Percentiles rank a stretch among this genome's conserved stretches.
Evolutionary conservation across 257 asterid species (phyloP).

Genomic region (Gentiana straminea): DNA sequence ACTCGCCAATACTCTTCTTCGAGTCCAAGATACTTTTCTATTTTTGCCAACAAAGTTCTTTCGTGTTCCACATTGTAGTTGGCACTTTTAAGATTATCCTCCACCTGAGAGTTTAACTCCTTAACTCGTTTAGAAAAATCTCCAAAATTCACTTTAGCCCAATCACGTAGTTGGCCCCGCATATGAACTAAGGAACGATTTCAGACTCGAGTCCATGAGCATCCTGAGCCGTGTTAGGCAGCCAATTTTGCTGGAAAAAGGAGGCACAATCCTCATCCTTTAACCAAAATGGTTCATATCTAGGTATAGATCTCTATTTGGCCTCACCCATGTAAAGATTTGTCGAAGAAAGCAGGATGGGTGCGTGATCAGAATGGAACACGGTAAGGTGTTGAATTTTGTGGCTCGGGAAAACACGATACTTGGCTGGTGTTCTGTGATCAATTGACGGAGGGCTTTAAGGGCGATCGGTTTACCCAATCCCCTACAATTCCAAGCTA

Average conservation of each 20-base stretch:
- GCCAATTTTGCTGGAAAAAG: background rate
- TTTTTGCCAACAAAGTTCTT: background rate
- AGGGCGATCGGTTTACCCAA: too few relatives aligned
- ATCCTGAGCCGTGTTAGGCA: background rate
- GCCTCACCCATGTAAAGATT: too few relatives aligned
- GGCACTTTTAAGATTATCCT: background rate
- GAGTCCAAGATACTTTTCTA: background rate
- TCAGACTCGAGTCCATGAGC: background rate
- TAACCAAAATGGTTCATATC: background rate
- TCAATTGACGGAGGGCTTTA: too few relatives aligned
- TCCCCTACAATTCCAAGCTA: too few relatives aligned
- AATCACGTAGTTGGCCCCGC: background rate
- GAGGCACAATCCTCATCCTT: background rate
- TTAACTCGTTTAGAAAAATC: background rate
- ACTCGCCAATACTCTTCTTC: background rate
- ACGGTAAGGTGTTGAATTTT: too few relatives aligned
- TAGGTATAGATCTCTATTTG: too few relatives aligned
- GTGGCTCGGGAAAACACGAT: too few relatives aligned
- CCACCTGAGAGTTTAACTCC: too few relatives aligned
- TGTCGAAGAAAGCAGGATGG: too few relatives aligned
- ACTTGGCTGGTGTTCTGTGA: too few relatives aligned
- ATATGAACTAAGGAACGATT: too few relatives aligned
- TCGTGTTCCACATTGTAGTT: background rate
- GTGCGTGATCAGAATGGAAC: too few relatives aligned
- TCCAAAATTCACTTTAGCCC: background rate